These are phyloP conservation scores for Dipteronia dyeriana DNA, from an alignment of 345 rosid species.

Conservation along the genomic window DNA sequence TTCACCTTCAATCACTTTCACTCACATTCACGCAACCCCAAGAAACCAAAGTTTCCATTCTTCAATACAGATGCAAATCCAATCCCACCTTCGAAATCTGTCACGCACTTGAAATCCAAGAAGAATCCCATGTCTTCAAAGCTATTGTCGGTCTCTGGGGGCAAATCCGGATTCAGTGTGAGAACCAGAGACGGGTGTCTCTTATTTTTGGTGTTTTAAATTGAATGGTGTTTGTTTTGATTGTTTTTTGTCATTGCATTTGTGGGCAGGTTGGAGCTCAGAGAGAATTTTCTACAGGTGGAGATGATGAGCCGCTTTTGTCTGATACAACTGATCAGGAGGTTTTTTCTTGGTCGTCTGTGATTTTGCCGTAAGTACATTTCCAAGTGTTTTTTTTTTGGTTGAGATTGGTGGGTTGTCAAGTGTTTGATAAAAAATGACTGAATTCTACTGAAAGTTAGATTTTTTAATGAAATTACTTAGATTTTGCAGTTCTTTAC, in stretches of 20 bases:
- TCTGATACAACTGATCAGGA: slow-evolving; percentile 53
- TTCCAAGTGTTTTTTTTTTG: neutral
- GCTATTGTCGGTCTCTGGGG: slow-evolving; percentile 22
- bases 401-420: neutral
- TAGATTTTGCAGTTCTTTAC: neutral
- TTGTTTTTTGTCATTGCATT: neutral
- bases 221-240: slow-evolving; percentile 6
- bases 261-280: slow-evolving; percentile 46
- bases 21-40: slow-evolving; percentile 24
- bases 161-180: slow-evolving; percentile 38
- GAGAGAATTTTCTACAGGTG: slow-evolving; percentile 52
- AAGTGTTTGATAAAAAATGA: neutral
- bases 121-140: slow-evolving; percentile 28
- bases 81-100: slow-evolving; percentile 11
- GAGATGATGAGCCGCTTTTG: slow-evolving; percentile 45
- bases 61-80: slow-evolving; percentile 7
- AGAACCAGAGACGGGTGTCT: neutral
- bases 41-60: slow-evolving; percentile 14
- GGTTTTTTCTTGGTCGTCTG: slow-evolving; percentile 82
- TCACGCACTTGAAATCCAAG: slow-evolving; percentile 27
- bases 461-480: neutral
- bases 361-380: slow-evolving; percentile 72
- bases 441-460: neutral
- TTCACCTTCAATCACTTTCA: slow-evolving; percentile 18
- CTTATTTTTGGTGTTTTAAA: neutral